A percentile compares a stretch with the other conserved stretches of the same genome.
Evolutionary conservation across 1,284 basidiomycete species (phyloP).

Genomic region (Ceratorhiza oryzae-sativae): DNA sequence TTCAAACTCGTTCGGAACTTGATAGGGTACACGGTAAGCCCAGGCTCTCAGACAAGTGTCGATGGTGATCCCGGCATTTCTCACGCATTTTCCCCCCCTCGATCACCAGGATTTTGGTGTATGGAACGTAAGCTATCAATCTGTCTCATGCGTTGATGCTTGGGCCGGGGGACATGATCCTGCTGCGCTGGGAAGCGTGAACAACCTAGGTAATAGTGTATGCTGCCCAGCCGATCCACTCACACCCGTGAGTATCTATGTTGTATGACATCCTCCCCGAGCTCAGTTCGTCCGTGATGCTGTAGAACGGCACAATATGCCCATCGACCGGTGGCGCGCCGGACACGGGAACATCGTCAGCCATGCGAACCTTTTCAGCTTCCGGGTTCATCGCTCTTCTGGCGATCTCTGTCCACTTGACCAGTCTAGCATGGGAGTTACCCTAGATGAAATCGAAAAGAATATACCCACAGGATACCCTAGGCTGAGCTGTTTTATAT

Average conservation of each 20-base stretch:
- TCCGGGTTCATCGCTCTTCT: not conserved
- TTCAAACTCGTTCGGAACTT: not conserved
- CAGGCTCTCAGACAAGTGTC: not conserved
- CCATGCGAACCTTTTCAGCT: not conserved
- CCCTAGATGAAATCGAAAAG: not conserved
- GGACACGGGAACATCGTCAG: conserved; percentile 31
- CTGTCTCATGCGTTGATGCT: conserved; percentile 38
- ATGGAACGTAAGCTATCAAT: conserved; percentile 43
- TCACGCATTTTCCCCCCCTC: not conserved
- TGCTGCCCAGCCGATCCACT: conserved; percentile 43
- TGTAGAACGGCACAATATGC: conserved; percentile 33
- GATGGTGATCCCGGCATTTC: not conserved
- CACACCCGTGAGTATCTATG: conserved; percentile 31
- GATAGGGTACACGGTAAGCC: conserved; percentile 24
- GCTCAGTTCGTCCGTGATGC: not conserved
- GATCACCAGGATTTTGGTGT: conserved; percentile 42
- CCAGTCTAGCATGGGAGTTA: not conserved
- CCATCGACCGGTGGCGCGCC: conserved; percentile 24
- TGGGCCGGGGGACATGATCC: conserved; percentile 42
- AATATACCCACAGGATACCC: conserved; percentile 13
- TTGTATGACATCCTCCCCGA: not conserved
- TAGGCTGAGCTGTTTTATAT: conserved; percentile 1
- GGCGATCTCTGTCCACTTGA: not conserved
- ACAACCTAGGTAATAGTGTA: conserved; percentile 39
- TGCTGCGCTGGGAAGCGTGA: conserved; percentile 42